Conservation (phyloP, 345 rosid species). For the Dipteronia sinensis region DNA sequence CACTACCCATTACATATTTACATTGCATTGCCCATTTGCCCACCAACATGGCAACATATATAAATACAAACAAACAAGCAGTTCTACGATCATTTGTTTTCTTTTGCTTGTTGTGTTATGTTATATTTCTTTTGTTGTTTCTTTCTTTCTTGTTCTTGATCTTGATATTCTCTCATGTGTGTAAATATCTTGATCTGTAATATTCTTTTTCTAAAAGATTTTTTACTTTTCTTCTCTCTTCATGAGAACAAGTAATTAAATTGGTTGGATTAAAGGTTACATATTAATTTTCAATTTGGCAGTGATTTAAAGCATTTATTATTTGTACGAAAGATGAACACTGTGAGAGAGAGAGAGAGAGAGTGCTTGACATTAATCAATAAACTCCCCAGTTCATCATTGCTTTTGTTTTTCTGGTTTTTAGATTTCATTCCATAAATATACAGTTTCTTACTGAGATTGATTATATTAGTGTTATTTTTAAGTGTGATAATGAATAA, state of each 20-base stretch:
- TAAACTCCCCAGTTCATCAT: no score
- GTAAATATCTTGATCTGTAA: background rate
- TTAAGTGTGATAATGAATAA: background rate
- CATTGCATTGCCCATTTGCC: background rate
- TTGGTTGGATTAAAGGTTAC: no score
- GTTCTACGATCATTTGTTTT: slow-evolving; percentile 18
- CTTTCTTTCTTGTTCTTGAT: background rate
- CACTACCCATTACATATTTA: background rate
- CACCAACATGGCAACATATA: slow-evolving; percentile 12
- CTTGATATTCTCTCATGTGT: no score
- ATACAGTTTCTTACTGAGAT: no score
- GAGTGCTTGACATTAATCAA: no score
- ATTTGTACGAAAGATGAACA: no score
- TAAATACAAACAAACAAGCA: background rate
- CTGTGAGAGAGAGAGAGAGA: no score
- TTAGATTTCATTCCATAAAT: no score
- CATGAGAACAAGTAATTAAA: background rate
- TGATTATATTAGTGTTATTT: background rate
- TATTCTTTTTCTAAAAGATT: background rate
- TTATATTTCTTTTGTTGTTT: background rate
- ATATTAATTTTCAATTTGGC: no score
- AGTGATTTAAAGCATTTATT: no score
- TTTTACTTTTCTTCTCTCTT: background rate
- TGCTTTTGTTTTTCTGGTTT: no score
- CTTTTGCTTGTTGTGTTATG: slow-evolving; percentile 17